Percentiles rank a stretch among this genome's conserved stretches.
Conservation (phyloP, 805 yeast genomes). For the Metahyphopichia silvanorum region DNA sequence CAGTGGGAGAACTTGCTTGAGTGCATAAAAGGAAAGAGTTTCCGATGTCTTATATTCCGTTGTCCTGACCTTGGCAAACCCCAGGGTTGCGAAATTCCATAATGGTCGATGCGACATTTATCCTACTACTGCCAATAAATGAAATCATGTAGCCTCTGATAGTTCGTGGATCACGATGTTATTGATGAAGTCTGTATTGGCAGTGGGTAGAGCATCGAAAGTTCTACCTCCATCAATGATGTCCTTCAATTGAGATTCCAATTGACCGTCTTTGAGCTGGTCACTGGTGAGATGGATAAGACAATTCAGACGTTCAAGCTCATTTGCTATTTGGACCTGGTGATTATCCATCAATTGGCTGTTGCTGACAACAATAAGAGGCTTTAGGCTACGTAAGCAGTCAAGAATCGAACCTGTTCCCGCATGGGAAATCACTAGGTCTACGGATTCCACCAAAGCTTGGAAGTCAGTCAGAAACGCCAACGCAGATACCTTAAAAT, state of each 20-base stretch:
- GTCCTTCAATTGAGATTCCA: not conserved
- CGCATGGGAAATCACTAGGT: constrained; percentile 82
- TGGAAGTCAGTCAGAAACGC: constrained; percentile 25
- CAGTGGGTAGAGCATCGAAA: constrained; percentile 1
- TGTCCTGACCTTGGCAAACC: too few species aligned
- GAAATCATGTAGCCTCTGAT: too few species aligned
- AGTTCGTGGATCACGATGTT: not conserved
- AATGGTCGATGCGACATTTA: too few species aligned
- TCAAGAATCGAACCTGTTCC: constrained; percentile 91
- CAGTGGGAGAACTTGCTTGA: too few species aligned
- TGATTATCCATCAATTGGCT: constrained; percentile 80
- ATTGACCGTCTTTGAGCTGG: not conserved
- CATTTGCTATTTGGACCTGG: constrained; percentile 68
- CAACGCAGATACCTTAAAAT: constrained; percentile 19
- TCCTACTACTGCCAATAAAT: too few species aligned
- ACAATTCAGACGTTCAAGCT: constrained; percentile 1
- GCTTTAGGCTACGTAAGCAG: constrained; percentile 53
- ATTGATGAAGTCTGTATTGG: not conserved
- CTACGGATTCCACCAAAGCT: constrained; percentile 41
- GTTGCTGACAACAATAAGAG: constrained; percentile 70
- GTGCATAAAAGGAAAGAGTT: too few species aligned
- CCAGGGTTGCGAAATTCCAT: too few species aligned
- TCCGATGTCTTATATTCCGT: too few species aligned
- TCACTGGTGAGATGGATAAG: not conserved
- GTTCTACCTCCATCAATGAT: not conserved